Percentiles rank a stretch among this genome's conserved stretches.
Evolutionary conservation across 2,329 filamentous ascomycete species (phyloP).

Genomic region (Aspergillus tamarii): DNA sequence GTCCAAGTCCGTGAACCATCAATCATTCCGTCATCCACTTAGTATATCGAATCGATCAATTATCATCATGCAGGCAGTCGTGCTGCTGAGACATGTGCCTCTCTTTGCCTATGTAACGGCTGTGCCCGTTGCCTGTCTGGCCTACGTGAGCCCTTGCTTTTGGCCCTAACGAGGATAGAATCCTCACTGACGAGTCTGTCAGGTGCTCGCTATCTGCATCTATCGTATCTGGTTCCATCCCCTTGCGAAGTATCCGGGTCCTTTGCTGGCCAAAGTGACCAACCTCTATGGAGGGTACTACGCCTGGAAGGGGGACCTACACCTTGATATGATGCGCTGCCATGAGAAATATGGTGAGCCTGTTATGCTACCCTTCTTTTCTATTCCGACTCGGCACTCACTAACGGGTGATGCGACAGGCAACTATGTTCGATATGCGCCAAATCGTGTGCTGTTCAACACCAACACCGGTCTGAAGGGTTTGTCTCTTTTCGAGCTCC

Average conservation of each 20-base stretch:
- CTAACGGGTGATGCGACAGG: slow-evolving; percentile 8
- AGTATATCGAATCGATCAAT: not conserved
- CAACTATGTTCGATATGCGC: slow-evolving; percentile 30
- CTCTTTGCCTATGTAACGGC: not conserved
- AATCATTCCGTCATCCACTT: not conserved
- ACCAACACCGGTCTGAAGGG: slow-evolving; percentile 22
- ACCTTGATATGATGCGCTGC: slow-evolving; percentile 30
- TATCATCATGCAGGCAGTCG: not conserved
- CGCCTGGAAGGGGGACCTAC: slow-evolving; percentile 29
- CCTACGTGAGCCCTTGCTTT: not conserved
- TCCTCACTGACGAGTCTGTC: not conserved
- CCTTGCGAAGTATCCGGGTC: slow-evolving; percentile 66
- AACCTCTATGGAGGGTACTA: slow-evolving; percentile 42
- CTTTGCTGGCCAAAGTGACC: slow-evolving; percentile 65
- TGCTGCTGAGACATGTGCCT: not conserved
- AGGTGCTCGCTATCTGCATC: not conserved
- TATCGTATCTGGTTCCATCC: slow-evolving; percentile 51
- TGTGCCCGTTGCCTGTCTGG: not conserved
- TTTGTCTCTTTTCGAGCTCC: slow-evolving; percentile 1
- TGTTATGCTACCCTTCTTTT: not conserved
- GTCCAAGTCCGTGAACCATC: not conserved
- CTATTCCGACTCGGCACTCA: too few relatives aligned
- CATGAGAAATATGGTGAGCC: slow-evolving; percentile 36
- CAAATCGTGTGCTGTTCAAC: slow-evolving; percentile 27
- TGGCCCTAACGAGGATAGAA: not conserved